Base-by-base conservation (phyloP, 768 basidiomycete species). In the Tricholoma sp. region DNA sequence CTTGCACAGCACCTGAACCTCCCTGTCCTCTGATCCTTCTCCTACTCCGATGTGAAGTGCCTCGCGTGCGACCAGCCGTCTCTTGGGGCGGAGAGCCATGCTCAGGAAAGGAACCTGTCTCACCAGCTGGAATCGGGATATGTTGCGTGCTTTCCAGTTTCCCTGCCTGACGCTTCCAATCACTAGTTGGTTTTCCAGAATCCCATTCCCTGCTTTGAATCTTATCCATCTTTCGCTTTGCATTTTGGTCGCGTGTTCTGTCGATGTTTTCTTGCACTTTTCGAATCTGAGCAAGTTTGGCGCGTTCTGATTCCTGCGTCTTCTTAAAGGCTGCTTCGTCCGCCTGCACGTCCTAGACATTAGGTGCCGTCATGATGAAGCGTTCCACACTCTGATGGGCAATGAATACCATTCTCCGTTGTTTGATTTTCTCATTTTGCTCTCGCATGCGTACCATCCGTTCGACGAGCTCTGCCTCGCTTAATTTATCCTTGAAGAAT, bases 191-290 rank as follows among this genome's bases (percentile, higher is more conserved):
- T 63, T 93, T 93, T 17, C 83, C 88, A 29, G 88, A 85, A 67
- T 93, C 91, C 91, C 91, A 93, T 73, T 93, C 91, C 13, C 91
- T 81, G 60, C 73, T 83, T 63, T 82, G 83, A 20, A 83, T 78
- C 73, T 86, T 90, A n/a, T 88, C 88, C 80, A 91, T 76, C 74
- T 93, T 93, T 34, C 86, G 77, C 62, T 82, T 83, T 53, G 89
- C 89, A 60, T 88, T 90, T 73, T 88, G 82, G 64, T 89, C 88
- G 29, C 90, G 83, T 33, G 87, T 80, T 29, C 79, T 80, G 66
- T 92, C 77, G 57, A 92, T 75, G 33, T 76, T 76, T 58, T 84
- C 81, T 69, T 92, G 91, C 37, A 86, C 78, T 65, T 84, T 86
- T 57, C 83, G 82, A 53, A 66, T 79, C 39, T 81, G 75, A 6